These are phyloP conservation scores for Moniliella sp. DNA, from an alignment of 1,284 basidiomycete genomes.

Conservation along the genomic window DNA sequence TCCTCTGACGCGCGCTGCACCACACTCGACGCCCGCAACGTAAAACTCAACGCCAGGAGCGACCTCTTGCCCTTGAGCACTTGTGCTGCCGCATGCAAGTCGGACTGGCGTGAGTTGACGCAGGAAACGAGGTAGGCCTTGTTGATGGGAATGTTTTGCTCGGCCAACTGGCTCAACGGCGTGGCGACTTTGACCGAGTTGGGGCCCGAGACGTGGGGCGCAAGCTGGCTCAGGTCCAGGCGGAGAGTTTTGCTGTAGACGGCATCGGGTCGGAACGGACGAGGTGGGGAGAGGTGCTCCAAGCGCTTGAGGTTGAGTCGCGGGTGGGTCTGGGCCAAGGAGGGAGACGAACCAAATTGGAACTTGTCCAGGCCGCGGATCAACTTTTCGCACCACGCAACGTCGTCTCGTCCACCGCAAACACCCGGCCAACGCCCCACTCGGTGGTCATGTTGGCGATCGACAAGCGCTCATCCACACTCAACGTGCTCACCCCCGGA, in stretches of 20 bases:
- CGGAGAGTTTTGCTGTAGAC: conserved; percentile 69
- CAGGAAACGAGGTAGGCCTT: conserved; percentile 97
- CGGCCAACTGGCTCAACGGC: conserved; percentile 59
- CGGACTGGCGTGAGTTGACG: conserved; percentile 87
- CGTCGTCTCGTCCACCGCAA: conserved; percentile 68
- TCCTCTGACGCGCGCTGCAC: conserved; percentile 75
- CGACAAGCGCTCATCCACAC: conserved; percentile 76
- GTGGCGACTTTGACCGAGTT: conserved; percentile 93
- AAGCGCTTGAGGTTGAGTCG: conserved; percentile 61
- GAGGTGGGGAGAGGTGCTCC: conserved; percentile 41
- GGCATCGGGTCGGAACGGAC: conserved; percentile 49
- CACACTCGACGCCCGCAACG: conserved; percentile 73
- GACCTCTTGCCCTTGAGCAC: conserved; percentile 65
- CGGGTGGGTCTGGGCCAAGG: conserved; percentile 48
- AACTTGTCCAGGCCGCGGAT: conserved; percentile 57
- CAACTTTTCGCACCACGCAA: conserved; percentile 66
- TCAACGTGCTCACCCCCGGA: conserved; percentile 58
- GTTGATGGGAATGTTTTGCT: conserved; percentile 58
- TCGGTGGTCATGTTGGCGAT: conserved; percentile 84
- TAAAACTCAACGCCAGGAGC: conserved; percentile 81
- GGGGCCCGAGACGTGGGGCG: conserved; percentile 84
- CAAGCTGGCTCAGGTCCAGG: conserved; percentile 75
- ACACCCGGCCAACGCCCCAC: conserved; percentile 91
- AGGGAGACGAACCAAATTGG: conserved; percentile 44
- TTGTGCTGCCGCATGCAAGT: conserved; percentile 70